Evolutionary conservation across 345 rosid species (phyloP).

Genomic region (Linum tenue): DNA sequence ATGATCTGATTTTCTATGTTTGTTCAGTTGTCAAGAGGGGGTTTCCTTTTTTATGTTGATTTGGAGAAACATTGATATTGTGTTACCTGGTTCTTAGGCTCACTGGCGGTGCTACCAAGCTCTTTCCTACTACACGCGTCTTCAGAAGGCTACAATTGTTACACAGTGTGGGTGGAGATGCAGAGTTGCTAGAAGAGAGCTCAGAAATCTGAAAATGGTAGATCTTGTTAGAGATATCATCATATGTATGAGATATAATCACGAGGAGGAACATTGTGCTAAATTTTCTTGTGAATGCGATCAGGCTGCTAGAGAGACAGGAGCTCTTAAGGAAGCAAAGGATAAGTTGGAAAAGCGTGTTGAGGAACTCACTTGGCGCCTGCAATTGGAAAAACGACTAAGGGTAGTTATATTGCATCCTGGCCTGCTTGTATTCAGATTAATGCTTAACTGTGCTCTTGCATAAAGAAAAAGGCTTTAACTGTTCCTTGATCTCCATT

Average conservation of each 20-base stretch:
- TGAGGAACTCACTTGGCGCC: conserved; percentile 71
- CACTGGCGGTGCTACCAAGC: conserved; percentile 29
- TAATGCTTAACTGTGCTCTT: not conserved
- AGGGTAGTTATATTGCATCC: conserved; percentile 31
- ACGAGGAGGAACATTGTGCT: not conserved
- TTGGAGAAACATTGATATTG: not conserved
- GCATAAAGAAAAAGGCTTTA: too few species aligned
- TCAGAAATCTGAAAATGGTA: conserved; percentile 37
- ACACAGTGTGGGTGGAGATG: conserved; percentile 37
- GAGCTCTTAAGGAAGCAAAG: conserved; percentile 72
- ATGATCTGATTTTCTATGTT: not conserved
- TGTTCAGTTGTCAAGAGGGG: not conserved
- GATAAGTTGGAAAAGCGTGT: conserved; percentile 64
- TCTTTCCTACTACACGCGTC: conserved; percentile 26
- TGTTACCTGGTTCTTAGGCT: conserved; percentile 15
- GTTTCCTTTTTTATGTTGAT: not conserved
- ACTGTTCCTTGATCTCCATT: not conserved
- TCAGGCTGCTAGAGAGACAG: conserved; percentile 69
- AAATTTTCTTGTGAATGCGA: not conserved
- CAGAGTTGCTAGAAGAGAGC: conserved; percentile 32
- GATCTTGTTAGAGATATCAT: not conserved
- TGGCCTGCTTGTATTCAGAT: too few species aligned
- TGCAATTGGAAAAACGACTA: conserved; percentile 57
- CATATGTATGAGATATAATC: not conserved
- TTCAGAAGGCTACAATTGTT: conserved; percentile 22